Evolutionary conservation across 169 alveolate species (phyloP), one percentile per base, ranked within the genome.

Genomic region (Babesia caballi): DNA sequence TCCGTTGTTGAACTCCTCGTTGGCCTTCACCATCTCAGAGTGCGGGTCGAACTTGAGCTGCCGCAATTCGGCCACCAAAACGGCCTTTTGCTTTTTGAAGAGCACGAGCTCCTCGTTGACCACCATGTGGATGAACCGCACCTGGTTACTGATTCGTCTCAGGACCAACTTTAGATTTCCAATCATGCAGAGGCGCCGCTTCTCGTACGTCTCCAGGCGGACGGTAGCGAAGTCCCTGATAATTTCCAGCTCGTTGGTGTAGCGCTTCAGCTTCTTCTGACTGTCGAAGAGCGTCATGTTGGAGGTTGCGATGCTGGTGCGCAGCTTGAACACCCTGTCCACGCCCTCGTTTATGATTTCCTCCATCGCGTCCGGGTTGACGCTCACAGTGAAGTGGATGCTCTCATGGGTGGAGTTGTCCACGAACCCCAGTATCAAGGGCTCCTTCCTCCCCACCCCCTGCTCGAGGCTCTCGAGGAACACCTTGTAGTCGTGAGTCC

Each of bases 401-500:
- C 66, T 88, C 59, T 92, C 96, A 61, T 93, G 96, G 17, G 95
- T 85, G 50, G 94, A 89, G 68, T 90, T 88, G 71, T 93, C 97
- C 27, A 91, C 75, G 72, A 78, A 92, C 53, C 91, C 96, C 35
- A 88, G 47, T 21, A 91, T 84, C 66, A 84, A 81, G n/a, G 68
- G 60, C 2, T 42, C 77, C 30, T 69, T 81, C 38, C 82, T 77
- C 56, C 74, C 60, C 19, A 60, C 59, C 17, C 47, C 52, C 65
- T 36, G 60, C 68, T 61, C 68, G 52, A 87, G 66, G 19, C 86
- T 85, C 80, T 96, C 98, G 54, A 96, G 84, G 91, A 94, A 96
- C 54, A 91, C 97, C 77, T 95, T 94, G 90, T 95, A 97, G 85
- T 95, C 98, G 90, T 96, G 94, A 19, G 98, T 97, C 98, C 99